Percentiles rank a stretch among this genome's conserved stretches.
phyloP scores from a whole-genome alignment of 306 rosid genomes.

The Ochetophila trinervis region DNA sequence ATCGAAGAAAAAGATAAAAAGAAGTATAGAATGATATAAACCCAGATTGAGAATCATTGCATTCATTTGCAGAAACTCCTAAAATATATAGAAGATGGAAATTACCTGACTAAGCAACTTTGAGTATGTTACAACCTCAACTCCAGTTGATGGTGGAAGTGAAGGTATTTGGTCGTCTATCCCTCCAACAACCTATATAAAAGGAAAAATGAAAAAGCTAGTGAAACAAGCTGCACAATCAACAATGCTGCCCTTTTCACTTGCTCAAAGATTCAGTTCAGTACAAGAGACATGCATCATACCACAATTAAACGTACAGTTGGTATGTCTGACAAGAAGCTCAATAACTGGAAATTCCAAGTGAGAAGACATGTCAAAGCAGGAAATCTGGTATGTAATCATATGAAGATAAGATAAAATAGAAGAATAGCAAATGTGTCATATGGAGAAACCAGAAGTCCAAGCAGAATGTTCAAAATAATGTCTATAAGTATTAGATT shows the following conservation, averaged over 20 bases:
- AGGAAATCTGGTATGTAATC: conserved; percentile 21
- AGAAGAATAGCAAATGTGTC: neutral
- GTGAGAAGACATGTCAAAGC: conserved; percentile 28
- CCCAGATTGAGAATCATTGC: neutral
- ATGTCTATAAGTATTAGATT: too few species aligned
- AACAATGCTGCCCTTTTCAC: neutral
- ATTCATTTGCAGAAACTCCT: neutral
- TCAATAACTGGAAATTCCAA: conserved; percentile 71
- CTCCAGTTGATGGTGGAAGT: conserved; percentile 76
- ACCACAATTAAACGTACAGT: conserved; percentile 89
- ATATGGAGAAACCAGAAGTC: too few species aligned
- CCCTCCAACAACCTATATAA: conserved; percentile 81
- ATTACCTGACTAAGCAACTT: conserved; percentile 75
- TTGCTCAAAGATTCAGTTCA: conserved; percentile 20
- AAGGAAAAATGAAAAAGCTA: conserved; percentile 17
- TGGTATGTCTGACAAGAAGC: conserved; percentile 82
- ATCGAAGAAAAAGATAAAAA: too few species aligned
- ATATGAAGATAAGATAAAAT: neutral
- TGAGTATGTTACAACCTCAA: conserved; percentile 70
- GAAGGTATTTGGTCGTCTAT: conserved; percentile 79
- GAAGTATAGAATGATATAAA: too few species aligned
- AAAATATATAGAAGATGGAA: conserved; percentile 20
- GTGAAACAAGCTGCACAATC: conserved; percentile 4
- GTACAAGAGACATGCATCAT: conserved; percentile 35
- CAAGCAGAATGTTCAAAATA: too few species aligned